phyloP scores from a whole-genome alignment of 2,329 filamentous ascomycete species.

The Fusarium chlamydosporum region DNA sequence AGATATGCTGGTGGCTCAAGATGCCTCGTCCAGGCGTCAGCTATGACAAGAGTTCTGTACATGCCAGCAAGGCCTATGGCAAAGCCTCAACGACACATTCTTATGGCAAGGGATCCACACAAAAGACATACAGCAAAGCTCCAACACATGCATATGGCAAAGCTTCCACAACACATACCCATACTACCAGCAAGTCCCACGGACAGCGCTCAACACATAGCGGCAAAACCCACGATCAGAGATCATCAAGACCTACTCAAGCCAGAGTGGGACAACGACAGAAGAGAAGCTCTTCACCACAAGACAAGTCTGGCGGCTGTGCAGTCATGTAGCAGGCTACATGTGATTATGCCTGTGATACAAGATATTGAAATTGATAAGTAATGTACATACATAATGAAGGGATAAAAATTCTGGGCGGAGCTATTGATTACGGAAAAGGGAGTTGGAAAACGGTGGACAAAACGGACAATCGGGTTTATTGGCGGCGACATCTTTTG shows the following conservation, averaged over 20 bases:
- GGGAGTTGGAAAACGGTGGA: slow-evolving; percentile 15
- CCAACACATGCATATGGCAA: slow-evolving; percentile 12
- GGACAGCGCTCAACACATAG: slow-evolving; percentile 18
- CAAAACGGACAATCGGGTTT: slow-evolving; percentile 1
- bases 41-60: slow-evolving; percentile 11
- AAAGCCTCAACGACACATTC: slow-evolving; percentile 13
- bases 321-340: slow-evolving; percentile 35
- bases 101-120: slow-evolving; percentile 11
- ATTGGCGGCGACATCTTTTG: slow-evolving; percentile 5
- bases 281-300: slow-evolving; percentile 26
- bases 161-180: slow-evolving; percentile 6
- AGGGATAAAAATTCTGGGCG: neutral
- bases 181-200: slow-evolving; percentile 20
- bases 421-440: neutral
- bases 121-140: slow-evolving; percentile 3
- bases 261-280: slow-evolving; percentile 9
- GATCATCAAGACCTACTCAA: slow-evolving; percentile 19
- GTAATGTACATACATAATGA: neutral
- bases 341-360: neutral
- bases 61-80: slow-evolving; percentile 11
- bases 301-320: slow-evolving; percentile 18
- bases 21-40: slow-evolving; percentile 19
- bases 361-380: neutral
- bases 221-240: slow-evolving; percentile 15
- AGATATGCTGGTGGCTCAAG: slow-evolving; percentile 38